Base-by-base conservation (phyloP, 1,284 basidiomycete species). In the Ustilago loliicola region DNA sequence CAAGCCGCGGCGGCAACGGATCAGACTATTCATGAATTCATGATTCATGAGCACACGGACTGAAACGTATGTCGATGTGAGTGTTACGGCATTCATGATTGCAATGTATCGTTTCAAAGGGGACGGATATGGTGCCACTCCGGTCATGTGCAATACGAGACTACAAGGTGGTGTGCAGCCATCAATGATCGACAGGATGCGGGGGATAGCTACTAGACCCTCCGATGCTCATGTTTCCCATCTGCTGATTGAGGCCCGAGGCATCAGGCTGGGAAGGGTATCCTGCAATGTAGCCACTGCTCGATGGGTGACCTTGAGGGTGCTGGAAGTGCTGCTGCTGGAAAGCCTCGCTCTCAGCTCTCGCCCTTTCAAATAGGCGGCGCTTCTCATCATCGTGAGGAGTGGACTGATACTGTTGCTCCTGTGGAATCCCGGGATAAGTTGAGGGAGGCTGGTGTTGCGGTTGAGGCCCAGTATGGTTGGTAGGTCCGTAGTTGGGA, bases 301-400 rank as follows among this genome's bases (percentile, higher is more conserved):
- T 42, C 9, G 61, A 61, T 5, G 61, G 19, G 4, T 62, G 65
- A 29, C 6, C 42, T 17, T 61, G 58, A 15, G 48, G 48, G 25
- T 42, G 13, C 36, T 68, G 73, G 58, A 75, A 78, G 32, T 78
- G 75, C 65, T 69, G 70, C 30, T 70, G 72, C 34, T 85, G 84
- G 62, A 73, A 85, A 29, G 79, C 84, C 40, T 84, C 84, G 48
- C 80, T 75, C 56, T 85, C 80, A 9, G 83, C 81, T 17, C 80
- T 55, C 3, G 84, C 84, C 19, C 76, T 64, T 32, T 85, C 84
- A 56, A 74, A 85, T 17, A 85, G 71, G 36, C 77, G 70, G 3
- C 78, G 78, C 76, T 85, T 85, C 60, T 84, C 83, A 21, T 84
- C 80, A 21, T 84, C 83, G 17, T 79, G 77, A 17, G 80, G 79